These are phyloP conservation scores for Pseudogymnoascus sp. DNA, from an alignment of 2,329 filamentous ascomycete genomes.

Conservation along the genomic window DNA sequence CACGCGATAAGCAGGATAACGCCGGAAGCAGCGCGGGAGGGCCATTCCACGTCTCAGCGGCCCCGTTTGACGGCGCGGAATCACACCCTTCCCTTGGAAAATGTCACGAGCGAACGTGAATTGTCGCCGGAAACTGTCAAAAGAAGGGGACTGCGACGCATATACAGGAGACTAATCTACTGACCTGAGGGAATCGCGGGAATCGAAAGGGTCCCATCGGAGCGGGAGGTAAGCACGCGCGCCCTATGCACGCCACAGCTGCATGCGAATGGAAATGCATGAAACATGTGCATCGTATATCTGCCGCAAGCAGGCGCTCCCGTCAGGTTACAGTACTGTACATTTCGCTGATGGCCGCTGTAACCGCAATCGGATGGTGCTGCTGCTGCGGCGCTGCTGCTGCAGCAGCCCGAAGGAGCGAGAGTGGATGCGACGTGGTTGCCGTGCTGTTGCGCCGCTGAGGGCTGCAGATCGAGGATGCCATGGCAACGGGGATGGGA, in stretches of 20 bases:
- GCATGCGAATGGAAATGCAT: constrained; percentile 6
- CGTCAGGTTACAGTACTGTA: neutral
- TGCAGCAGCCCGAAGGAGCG: neutral
- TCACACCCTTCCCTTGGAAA: neutral
- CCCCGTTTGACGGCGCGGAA: neutral
- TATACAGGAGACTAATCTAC: neutral
- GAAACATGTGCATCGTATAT: constrained; percentile 7
- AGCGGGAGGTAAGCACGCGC: neutral
- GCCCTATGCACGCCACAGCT: neutral
- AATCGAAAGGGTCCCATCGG: neutral
- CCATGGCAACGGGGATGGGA: neutral
- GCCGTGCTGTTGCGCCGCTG: neutral
- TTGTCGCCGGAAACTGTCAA: neutral
- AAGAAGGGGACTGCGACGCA: neutral
- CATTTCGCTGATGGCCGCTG: neutral
- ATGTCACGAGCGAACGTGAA: neutral
- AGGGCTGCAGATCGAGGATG: neutral
- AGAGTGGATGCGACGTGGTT: constrained; percentile 4
- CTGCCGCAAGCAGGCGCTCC: neutral
- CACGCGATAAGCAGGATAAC: constrained; percentile 7
- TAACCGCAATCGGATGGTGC: neutral
- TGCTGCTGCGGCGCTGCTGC: neutral
- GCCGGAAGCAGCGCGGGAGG: constrained; percentile 5
- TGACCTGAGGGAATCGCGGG: neutral
- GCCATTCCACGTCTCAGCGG: constrained; percentile 1